Evolutionary conservation across 345 rosid genomes (phyloP), one percentile per base, ranked within the genome.

Genomic region (Boechera retrofracta): DNA sequence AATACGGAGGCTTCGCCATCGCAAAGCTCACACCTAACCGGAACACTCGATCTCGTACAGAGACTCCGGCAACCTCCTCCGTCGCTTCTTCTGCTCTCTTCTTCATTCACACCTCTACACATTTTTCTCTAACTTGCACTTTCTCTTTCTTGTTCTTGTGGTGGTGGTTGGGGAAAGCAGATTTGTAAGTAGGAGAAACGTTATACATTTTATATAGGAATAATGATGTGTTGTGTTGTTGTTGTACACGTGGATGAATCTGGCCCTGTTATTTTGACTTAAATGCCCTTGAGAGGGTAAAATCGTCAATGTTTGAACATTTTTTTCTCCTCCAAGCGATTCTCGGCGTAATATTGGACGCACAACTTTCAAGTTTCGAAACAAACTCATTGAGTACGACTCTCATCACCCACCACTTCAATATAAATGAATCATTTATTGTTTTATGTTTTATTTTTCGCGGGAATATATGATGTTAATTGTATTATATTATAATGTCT

Each of bases 11-110:
- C 97, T 55, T 75, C 75, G 4, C 82, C 56, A 2, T 82, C 84
- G 24, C 98, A 93, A 0, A 93, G 89, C 85, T 85, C 97, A 71
- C 98, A 93, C 15, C 64, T 63, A 31, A 84, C 80, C 26, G 70
- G 64, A 8, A 35, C 72, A 62, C 36, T 67, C 11, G 51, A 63
- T 13, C 59, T 67, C 69, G 31, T 58, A 62, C 82, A 78, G 0
- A 72, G 69, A 72, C 52, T 73, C 68, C 69, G 70, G 21, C 78
- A 73, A 24, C 73, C 74, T 42, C 81, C 73, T 3, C 52, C 64
- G 29, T 29, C 63, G 67, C 42, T 55, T 58, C 52, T 52, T 60
- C 73, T 49, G 33, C 15, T 70, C 63, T 66, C 69, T 81, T 72
- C 77, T 38, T 79, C 76, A 64, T 69, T 77, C 13, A 68, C 41